Conservation (phyloP, 179 eudicot species). For the Vitellaria paradoxa region DNA sequence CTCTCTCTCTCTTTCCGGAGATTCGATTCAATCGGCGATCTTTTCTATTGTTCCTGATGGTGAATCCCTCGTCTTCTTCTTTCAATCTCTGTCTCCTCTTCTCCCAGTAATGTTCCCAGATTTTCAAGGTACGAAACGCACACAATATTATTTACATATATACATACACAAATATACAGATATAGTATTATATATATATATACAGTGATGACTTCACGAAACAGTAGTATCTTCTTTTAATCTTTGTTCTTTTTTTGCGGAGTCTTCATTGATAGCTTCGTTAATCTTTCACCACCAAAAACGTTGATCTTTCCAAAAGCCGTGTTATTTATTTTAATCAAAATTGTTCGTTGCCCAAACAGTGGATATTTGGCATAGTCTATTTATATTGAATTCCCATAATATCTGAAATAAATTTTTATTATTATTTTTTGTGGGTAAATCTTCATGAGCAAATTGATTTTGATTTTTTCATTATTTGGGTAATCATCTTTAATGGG, state of each 20-base stretch:
- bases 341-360: not conserved
- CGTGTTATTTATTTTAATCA: not conserved
- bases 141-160: not conserved
- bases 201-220: not conserved
- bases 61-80: conserved; percentile 15
- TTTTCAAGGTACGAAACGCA: conserved; percentile 36
- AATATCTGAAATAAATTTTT: not conserved
- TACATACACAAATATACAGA: not conserved
- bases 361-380: not conserved
- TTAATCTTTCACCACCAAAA: not conserved
- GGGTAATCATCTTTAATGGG: not conserved
- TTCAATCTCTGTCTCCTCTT: conserved; percentile 17
- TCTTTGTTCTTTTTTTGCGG: not conserved
- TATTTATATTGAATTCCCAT: not conserved
- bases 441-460: conserved; percentile 6
- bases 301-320: not conserved
- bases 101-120: conserved; percentile 34
- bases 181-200: not conserved
- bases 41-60: conserved; percentile 18
- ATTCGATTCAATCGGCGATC: conserved; percentile 44
- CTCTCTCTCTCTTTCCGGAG: conserved; percentile 13
- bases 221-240: not conserved
- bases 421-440: not conserved
- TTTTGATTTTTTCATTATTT: not conserved
- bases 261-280: not conserved